A percentile compares a stretch with the other conserved stretches of the same genome.
phyloP scores from a whole-genome alignment of 768 basidiomycete species.

The Serendipita sp. region DNA sequence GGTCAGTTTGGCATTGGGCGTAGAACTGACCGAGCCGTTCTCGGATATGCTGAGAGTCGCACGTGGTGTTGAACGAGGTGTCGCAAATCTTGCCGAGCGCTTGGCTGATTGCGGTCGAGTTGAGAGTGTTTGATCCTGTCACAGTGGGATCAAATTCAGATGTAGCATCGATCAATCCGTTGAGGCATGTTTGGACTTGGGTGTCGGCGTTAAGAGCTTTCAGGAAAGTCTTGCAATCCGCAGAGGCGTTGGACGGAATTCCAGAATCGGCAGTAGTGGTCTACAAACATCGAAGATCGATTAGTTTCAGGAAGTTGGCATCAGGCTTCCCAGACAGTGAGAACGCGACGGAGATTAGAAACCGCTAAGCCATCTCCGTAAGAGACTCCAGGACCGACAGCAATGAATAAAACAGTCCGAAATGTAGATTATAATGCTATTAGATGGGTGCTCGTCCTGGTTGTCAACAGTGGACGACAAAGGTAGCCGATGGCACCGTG shows the following conservation, averaged over 20 bases:
- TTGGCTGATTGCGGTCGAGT: constrained; percentile 28
- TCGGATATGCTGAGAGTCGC: constrained; percentile 43
- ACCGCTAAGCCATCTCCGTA: no score
- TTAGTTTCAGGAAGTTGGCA: no score
- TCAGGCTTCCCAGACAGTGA: no score
- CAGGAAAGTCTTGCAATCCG: constrained; percentile 41
- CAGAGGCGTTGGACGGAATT: constrained; percentile 52
- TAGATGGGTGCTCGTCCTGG: no score
- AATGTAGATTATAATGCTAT: no score
- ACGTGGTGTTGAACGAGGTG: constrained; percentile 27
- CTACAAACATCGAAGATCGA: background rate
- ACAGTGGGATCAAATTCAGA: constrained; percentile 32
- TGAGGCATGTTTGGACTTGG: constrained; percentile 42
- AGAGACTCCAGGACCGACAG: no score
- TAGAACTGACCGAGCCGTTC: constrained; percentile 52
- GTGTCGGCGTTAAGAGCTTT: constrained; percentile 43
- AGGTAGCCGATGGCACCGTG: background rate
- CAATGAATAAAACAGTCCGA: no score
- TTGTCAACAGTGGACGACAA: background rate
- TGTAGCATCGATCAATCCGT: constrained; percentile 31
- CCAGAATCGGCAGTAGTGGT: background rate
- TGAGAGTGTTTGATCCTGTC: constrained; percentile 23
- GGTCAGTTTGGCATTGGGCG: constrained; percentile 49
- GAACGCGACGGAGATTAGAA: no score
- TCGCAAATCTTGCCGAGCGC: constrained; percentile 43